Evolutionary conservation across 2,329 filamentous ascomycete species (phyloP).

Genomic region (Neopestalotiopsis rosae): DNA sequence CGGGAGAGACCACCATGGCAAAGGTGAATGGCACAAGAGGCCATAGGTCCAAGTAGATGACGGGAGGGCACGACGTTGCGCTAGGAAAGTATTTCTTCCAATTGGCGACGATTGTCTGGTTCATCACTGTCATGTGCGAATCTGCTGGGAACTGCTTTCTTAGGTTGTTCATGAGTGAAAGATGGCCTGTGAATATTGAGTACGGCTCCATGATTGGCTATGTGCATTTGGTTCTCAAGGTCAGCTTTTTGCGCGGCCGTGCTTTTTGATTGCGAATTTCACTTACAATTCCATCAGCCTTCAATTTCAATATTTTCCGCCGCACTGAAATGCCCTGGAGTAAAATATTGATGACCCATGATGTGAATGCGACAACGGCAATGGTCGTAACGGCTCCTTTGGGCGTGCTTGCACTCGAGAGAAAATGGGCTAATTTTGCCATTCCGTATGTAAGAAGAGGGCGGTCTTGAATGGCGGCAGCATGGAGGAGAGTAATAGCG

Average conservation of each 20-base stretch:
- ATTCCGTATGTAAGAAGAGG: too few relatives aligned
- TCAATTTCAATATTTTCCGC: neutral
- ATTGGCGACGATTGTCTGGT: slow-evolving; percentile 14
- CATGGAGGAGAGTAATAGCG: too few relatives aligned
- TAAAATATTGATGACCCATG: neutral
- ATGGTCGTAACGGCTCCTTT: neutral
- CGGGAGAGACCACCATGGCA: slow-evolving; percentile 15
- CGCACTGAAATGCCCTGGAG: neutral
- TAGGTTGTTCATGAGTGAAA: neutral
- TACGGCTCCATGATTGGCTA: slow-evolving; percentile 5
- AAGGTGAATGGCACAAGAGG: slow-evolving; percentile 24
- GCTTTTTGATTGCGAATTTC: too few relatives aligned
- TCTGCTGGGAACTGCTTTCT: slow-evolving; percentile 11
- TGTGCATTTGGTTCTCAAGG: neutral
- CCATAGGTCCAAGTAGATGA: slow-evolving; percentile 31
- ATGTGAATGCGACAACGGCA: neutral
- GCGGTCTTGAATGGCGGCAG: too few relatives aligned
- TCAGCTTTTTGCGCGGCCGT: neutral
- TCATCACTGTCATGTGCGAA: slow-evolving; percentile 13
- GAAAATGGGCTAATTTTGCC: too few relatives aligned
- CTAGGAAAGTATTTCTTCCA: slow-evolving; percentile 25
- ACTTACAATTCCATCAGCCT: neutral
- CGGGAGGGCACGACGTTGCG: slow-evolving; percentile 16
- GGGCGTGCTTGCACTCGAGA: too few relatives aligned
- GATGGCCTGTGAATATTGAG: slow-evolving; percentile 9